phyloP scores from a whole-genome alignment of 441 rosid species.

The Arabidopsis lyrata region DNA sequence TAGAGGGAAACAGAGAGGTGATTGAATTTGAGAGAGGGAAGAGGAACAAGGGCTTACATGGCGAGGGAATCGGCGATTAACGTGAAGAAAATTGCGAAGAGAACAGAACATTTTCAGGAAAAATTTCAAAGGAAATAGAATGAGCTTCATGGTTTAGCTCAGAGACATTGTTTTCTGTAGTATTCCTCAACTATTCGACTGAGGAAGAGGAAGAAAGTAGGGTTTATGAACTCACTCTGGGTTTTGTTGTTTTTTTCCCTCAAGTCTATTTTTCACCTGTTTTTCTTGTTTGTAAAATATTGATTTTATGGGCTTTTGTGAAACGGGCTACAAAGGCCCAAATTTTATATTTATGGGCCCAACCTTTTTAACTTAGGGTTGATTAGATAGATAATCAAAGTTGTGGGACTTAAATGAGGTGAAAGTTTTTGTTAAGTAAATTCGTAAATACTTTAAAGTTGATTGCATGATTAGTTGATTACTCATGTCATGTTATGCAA shows the following conservation, averaged over 20 bases:
- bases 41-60: constrained; percentile 53
- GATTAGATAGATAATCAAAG: neutral
- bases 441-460: neutral
- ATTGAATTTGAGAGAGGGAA: constrained; percentile 40
- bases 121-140: constrained; percentile 34
- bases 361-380: neutral
- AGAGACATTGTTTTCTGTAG: constrained; percentile 23
- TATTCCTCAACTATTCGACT: neutral
- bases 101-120: constrained; percentile 58
- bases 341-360: neutral
- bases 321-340: constrained; percentile 3
- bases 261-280: neutral
- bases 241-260: constrained; percentile 34
- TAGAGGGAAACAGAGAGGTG: constrained; percentile 28
- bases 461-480: neutral
- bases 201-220: constrained; percentile 32
- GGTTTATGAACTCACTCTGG: constrained; percentile 47
- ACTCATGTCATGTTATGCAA: neutral
- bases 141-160: constrained; percentile 49
- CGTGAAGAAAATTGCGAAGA: constrained; percentile 55
- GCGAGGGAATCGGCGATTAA: constrained; percentile 56
- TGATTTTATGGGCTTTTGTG: constrained; percentile 25
- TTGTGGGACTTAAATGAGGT: neutral
- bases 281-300: neutral
- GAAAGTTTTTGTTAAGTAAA: neutral